Conservation (phyloP, 2,329 filamentous ascomycete species). For the Pseudocercospora pini-densiflorae region DNA sequence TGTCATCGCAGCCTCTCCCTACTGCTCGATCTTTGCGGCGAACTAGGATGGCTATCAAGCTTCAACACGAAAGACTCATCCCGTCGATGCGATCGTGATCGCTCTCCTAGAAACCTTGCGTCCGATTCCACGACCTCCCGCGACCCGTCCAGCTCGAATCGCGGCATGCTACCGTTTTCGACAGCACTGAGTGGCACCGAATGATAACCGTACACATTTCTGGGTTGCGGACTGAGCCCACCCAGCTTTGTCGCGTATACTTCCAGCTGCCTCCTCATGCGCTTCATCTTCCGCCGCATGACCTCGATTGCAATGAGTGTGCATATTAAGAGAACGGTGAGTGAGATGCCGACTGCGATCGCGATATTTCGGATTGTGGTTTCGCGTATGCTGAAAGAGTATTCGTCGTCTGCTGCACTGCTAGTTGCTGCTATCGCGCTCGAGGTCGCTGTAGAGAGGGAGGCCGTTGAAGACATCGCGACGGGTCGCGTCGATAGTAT, state of each 20-base stretch:
- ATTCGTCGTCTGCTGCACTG: slow-evolving; percentile 14
- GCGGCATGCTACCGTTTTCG: neutral
- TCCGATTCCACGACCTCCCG: neutral
- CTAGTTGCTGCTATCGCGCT: neutral
- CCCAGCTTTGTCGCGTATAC: neutral
- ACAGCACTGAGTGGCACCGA: neutral
- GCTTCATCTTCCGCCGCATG: slow-evolving; percentile 19
- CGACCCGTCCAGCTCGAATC: neutral
- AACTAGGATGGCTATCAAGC: neutral
- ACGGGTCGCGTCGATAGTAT: neutral
- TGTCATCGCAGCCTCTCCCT: neutral
- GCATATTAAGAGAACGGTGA: slow-evolving; percentile 22
- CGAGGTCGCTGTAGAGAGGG: slow-evolving; percentile 8
- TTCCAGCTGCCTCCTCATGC: slow-evolving; percentile 13
- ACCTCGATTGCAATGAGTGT: slow-evolving; percentile 19
- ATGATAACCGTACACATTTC: neutral
- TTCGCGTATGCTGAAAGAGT: slow-evolving; percentile 22
- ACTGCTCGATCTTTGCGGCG: neutral
- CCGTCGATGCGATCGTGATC: neutral
- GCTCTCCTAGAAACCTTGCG: neutral
- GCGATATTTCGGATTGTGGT: slow-evolving; percentile 21
- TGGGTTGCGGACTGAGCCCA: no score
- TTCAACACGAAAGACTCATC: slow-evolving; percentile 4
- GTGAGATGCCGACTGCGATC: slow-evolving; percentile 20
- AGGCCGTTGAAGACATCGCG: slow-evolving; percentile 6